Percentiles rank a stretch among this genome's conserved stretches.
Conservation (phyloP, 2,329 filamentous ascomycete genomes). For the Cordyceps tenuipes region DNA sequence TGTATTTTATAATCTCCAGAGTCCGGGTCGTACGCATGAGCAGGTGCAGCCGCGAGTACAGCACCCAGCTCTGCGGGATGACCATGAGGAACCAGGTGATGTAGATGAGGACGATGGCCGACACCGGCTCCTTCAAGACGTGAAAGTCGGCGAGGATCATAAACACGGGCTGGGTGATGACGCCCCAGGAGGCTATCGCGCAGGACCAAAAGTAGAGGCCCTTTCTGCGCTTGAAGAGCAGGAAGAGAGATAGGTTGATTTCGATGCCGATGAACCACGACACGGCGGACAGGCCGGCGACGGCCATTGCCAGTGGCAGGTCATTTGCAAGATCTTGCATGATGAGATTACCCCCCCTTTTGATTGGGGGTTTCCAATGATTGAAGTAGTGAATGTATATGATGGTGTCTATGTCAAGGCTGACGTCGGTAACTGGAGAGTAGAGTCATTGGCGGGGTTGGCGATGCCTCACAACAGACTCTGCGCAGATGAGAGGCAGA, state of each 20-base stretch:
- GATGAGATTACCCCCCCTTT: no score
- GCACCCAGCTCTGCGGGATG: slow-evolving; percentile 48
- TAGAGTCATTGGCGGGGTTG: no score
- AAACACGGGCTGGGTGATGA: slow-evolving; percentile 29
- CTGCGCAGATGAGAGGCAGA: no score
- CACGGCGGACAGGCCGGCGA: slow-evolving; percentile 28
- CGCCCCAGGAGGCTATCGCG: slow-evolving; percentile 21
- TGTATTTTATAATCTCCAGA: slow-evolving; percentile 38
- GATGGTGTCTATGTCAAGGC: no score
- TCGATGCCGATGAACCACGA: slow-evolving; percentile 25
- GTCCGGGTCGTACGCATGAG: slow-evolving; percentile 41
- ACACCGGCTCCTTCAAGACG: slow-evolving; percentile 11
- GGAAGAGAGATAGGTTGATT: slow-evolving; percentile 21
- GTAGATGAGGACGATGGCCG: slow-evolving; percentile 15
- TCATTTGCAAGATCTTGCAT: slow-evolving; percentile 16
- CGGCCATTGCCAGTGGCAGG: slow-evolving; percentile 23
- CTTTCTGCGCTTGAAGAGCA: slow-evolving; percentile 20
- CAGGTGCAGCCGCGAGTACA: slow-evolving; percentile 53
- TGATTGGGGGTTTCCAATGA: no score
- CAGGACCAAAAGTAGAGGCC: slow-evolving; percentile 28
- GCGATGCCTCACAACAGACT: no score
- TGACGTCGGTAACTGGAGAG: no score
- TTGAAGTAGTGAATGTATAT: no score
- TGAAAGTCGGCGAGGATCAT: slow-evolving; percentile 32
- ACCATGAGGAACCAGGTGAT: slow-evolving; percentile 36